Conservation (phyloP, 2,329 filamentous ascomycete species). For the Kalaharituber pfeilii region DNA sequence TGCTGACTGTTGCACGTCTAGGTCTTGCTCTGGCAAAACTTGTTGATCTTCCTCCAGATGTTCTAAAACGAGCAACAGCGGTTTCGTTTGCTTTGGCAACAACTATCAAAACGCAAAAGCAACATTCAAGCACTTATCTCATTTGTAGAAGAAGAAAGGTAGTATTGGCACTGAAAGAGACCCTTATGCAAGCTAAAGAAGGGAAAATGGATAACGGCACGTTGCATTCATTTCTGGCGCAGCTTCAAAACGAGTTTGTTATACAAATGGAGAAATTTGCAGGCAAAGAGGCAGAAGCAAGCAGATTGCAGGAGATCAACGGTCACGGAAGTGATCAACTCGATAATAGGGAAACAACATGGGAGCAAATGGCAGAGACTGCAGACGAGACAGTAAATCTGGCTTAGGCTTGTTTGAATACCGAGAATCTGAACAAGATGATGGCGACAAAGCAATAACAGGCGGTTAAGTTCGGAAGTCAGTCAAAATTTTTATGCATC, state of each 20-base stretch:
- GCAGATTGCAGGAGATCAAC: too few species aligned
- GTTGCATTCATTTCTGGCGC: conserved; percentile 16
- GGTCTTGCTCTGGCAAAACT: conserved; percentile 20
- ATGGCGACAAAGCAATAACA: too few species aligned
- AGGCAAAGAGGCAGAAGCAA: too few species aligned
- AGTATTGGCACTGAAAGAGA: conserved; percentile 20
- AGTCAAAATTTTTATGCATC: too few species aligned
- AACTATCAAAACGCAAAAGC: conserved; percentile 15
- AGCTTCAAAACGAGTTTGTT: conserved; percentile 22
- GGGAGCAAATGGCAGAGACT: too few species aligned
- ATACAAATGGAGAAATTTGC: conserved; percentile 8
- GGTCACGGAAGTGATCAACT: too few species aligned
- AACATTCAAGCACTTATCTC: conserved; percentile 12
- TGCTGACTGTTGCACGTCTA: conserved; percentile 7
- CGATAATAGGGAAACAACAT: too few species aligned
- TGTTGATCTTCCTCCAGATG: conserved; percentile 16
- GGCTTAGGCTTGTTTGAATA: too few species aligned
- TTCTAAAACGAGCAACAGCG: conserved; percentile 18
- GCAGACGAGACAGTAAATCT: too few species aligned
- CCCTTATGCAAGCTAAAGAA: conserved; percentile 19
- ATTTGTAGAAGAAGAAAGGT: conserved; percentile 17
- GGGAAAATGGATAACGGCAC: conserved; percentile 18
- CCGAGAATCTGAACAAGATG: too few species aligned
- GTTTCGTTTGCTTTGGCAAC: conserved; percentile 16
- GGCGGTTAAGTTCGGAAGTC: too few species aligned